Conservation (phyloP, 129 eudicot genomes). For the Mikania micrantha region DNA sequence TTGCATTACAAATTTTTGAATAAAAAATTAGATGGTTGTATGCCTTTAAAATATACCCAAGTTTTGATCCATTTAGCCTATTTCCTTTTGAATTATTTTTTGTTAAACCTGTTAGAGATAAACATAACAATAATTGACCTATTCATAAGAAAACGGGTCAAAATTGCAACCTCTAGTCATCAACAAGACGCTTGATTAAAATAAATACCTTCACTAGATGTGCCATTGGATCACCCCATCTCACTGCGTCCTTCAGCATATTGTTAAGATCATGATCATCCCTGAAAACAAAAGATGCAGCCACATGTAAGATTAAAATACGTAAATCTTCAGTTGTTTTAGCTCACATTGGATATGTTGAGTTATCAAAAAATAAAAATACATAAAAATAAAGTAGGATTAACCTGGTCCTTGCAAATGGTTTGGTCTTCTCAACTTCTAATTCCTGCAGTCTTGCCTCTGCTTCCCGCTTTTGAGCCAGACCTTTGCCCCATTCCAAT, state of each 20-base stretch:
- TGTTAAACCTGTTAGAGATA: background rate
- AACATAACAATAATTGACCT: background rate
- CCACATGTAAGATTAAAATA: background rate
- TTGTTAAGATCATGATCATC: constrained; percentile 87
- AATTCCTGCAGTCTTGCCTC: constrained; percentile 68
- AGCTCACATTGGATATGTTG: background rate
- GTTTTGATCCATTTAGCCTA: background rate
- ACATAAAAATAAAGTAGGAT: background rate
- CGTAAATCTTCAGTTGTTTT: background rate
- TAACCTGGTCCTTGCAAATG: constrained; percentile 96
- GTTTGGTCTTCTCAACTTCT: constrained; percentile 81
- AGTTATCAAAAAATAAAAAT: background rate
- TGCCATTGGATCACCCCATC: constrained; percentile 99
- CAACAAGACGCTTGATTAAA: background rate
- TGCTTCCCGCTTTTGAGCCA: constrained; percentile 93
- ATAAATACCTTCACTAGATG: constrained; percentile 68
- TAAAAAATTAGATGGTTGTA: background rate
- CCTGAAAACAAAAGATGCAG: constrained; percentile 33
- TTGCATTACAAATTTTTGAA: background rate
- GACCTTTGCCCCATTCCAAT: constrained; percentile 97
- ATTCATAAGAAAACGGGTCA: background rate
- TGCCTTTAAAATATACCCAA: background rate
- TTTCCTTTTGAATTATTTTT: background rate
- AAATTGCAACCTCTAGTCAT: background rate
- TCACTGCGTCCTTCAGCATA: constrained; percentile 64